Evolutionary conservation across 352 stramenopile genomes (phyloP).

Genomic region (Phytopythium montanum): DNA sequence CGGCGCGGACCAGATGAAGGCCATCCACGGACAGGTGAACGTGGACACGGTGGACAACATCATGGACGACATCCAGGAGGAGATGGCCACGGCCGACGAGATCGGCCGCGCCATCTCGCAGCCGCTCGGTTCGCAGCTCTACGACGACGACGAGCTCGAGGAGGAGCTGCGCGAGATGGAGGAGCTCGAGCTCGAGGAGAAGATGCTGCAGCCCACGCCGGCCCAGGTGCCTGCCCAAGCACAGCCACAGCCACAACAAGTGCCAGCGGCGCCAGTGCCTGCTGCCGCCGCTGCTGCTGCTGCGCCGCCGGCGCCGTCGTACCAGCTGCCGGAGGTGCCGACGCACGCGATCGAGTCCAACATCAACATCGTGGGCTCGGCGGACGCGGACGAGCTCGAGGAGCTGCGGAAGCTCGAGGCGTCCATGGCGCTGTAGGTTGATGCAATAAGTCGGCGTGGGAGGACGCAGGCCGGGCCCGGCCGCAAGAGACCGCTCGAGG

Average conservation of each 20-base stretch:
- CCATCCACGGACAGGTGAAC: slow-evolving; percentile 94
- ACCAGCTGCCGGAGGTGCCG: slow-evolving; percentile 77
- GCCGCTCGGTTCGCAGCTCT: slow-evolving; percentile 90
- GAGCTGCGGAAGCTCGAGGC: slow-evolving; percentile 81
- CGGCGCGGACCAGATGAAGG: slow-evolving; percentile 93
- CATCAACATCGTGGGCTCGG: slow-evolving; percentile 64
- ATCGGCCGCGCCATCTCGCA: slow-evolving; percentile 93
- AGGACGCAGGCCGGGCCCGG: too few relatives aligned
- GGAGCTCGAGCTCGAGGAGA: slow-evolving; percentile 89
- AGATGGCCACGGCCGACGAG: slow-evolving; percentile 95
- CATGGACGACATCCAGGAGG: slow-evolving; percentile 98
- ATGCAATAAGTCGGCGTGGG: too few relatives aligned
- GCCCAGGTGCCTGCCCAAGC: too few relatives aligned
- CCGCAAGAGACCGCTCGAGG: too few relatives aligned
- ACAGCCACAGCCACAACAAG: slow-evolving; percentile 1
- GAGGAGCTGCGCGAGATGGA: slow-evolving; percentile 93
- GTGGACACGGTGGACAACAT: slow-evolving; percentile 97
- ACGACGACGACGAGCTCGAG: slow-evolving; percentile 94
- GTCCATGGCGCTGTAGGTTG: slow-evolving; percentile 74
- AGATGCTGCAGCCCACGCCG: slow-evolving; percentile 53
- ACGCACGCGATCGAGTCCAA: slow-evolving; percentile 73
- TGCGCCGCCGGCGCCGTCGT: slow-evolving; percentile 25
- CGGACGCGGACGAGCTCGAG: slow-evolving; percentile 83
- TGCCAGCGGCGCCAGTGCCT: slow-evolving; percentile 18
- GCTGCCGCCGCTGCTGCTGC: slow-evolving; percentile 14